Base-by-base conservation (phyloP, 148 eudicot species). In the Arbutus unedo region DNA sequence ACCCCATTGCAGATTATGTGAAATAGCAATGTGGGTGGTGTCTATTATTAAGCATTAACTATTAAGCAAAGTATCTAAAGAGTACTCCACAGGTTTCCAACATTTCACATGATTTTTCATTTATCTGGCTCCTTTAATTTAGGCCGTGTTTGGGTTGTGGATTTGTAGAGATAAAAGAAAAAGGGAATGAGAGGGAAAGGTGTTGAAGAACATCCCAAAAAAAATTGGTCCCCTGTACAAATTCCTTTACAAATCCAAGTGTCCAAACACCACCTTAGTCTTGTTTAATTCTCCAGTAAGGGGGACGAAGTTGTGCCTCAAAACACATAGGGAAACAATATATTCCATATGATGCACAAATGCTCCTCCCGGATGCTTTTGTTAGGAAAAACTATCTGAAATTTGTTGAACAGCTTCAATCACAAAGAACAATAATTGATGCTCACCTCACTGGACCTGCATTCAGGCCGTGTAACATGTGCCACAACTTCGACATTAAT, bases 401-500 rank as follows among this genome's bases (percentile, higher is more conserved):
- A 67, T 14, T 11, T 25, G 47, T 49, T 16, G 44, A 53, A 80
- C 8, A 43, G 77, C 49, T 71, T 15, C 25, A 53, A 43, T 55
- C 18, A 60, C 5, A 48, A 2, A 38, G 49, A 72, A 13, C 0
- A 31, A 0, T 13, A 21, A 67, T 10, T 45, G 60, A 25, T 25
- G 76, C 86, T 83, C 59, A 96, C 98, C 98, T 96, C 94, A 82
- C 97, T 93, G 64, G 92, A 85, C 85, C 98, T 88, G 54, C 81
- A 82, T 86, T 96, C 98, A 68, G 98, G 98, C 78, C 93, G 84
- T 7, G 93, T 96, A 78, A 96, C 98, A 85, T 94, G 95, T 56
- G 98, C 98, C 48, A 92, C 95, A 49, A 96, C 98, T 89, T 96
- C 98, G 59, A 96, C 91, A 66, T 96, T 91, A 70, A 96, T 96